phyloP scores from a whole-genome alignment of 208 protist species.

The Angomonas ambiguus region DNA sequence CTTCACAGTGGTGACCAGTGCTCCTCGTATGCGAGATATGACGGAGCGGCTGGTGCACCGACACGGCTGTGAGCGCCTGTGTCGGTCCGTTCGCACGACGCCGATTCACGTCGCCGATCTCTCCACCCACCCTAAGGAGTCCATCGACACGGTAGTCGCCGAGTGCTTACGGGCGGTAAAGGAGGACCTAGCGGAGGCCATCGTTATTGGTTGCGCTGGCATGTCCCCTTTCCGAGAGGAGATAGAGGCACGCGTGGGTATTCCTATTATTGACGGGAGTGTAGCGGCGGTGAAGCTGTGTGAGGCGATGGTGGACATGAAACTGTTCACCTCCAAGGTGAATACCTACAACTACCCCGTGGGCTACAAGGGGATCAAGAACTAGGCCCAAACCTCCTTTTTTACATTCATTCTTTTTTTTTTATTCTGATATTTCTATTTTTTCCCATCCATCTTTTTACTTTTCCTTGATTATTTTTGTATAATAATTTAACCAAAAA shows the following conservation, averaged over 20 bases:
- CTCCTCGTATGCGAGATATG: neutral
- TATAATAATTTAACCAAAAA: neutral
- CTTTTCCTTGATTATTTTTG: neutral
- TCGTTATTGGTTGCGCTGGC: neutral
- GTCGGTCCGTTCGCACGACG: neutral
- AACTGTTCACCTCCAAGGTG: neutral
- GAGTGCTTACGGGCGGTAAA: neutral
- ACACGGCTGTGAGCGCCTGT: neutral
- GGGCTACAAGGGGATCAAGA: neutral
- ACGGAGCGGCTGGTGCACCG: neutral
- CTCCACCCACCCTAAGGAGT: neutral
- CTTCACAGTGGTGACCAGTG: neutral
- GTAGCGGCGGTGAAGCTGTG: neutral
- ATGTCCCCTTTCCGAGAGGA: neutral
- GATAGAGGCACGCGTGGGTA: neutral
- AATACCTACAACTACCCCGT: neutral
- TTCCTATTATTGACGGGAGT: neutral
- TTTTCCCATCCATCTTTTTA: neutral
- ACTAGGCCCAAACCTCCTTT: neutral
- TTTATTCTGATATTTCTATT: neutral
- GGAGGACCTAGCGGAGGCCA: neutral
- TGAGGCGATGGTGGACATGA: neutral
- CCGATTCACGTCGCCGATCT: neutral
- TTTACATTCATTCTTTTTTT: neutral
- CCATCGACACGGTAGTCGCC: neutral